phyloP scores from a whole-genome alignment of 192 early-diverging fungal genomes.

The Tieghemiomyces parasiticus region DNA sequence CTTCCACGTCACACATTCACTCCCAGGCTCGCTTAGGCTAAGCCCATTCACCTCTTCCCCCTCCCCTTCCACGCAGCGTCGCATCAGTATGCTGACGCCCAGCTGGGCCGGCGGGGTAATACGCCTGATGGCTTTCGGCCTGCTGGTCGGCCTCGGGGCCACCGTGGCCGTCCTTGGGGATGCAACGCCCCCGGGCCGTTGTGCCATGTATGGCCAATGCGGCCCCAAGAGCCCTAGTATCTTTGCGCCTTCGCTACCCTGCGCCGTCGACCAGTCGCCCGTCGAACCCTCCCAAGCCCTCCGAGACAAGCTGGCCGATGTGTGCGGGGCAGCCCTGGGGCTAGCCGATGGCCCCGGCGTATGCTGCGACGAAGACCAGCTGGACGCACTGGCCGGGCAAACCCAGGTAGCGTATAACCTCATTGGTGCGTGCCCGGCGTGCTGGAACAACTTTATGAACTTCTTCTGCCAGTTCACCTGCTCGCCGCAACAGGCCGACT shows the following conservation, averaged over 20 bases:
- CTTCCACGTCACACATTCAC: no score
- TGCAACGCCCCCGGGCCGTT: constrained; percentile 30
- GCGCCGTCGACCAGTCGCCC: constrained; percentile 33
- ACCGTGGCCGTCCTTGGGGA: no score
- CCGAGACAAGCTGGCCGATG: constrained; percentile 26
- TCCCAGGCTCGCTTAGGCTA: no score
- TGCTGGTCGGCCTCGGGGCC: no score
- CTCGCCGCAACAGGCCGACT: constrained; percentile 44
- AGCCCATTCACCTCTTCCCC: no score
- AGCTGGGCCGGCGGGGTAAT: no score
- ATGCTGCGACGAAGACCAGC: constrained; percentile 40
- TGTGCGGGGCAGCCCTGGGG: constrained; percentile 36
- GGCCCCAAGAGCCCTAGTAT: constrained; percentile 18
- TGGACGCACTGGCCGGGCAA: constrained; percentile 26
- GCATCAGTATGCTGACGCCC: no score
- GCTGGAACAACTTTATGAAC: constrained; percentile 45
- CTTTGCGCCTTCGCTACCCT: constrained; percentile 31
- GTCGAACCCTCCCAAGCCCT: constrained; percentile 25
- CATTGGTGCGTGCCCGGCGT: constrained; percentile 43
- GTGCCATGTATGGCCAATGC: constrained; percentile 45
- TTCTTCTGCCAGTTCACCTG: constrained; percentile 52
- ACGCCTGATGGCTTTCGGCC: no score
- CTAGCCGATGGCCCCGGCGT: constrained; percentile 20
- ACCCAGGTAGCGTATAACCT: constrained; percentile 35
- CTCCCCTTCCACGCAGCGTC: no score